Base-by-base conservation (phyloP, 2,329 filamentous ascomycete genomes). In the Pseudopithomyces chartarum region DNA sequence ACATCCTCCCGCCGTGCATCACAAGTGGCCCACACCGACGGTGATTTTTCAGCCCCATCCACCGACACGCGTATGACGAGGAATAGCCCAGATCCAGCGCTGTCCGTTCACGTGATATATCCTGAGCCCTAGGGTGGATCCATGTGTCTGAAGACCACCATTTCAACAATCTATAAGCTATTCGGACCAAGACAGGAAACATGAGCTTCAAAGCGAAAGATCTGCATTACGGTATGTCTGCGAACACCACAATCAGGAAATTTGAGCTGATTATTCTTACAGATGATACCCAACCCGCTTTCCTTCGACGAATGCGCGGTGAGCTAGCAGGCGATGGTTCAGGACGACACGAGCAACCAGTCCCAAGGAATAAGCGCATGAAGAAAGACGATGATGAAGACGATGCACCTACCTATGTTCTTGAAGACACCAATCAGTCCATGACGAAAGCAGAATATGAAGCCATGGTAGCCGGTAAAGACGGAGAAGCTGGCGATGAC, bases 321-420 rank as follows among this genome's bases (percentile, higher is more conserved):
- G 85, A 64, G 80, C 77, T 84, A 79, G 76, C 82, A 81, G 76
- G 75, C 26, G 85, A 75, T 48, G 74, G 79, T 40, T 73, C 75
- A 49, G 77, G 76, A 56, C 76, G 78, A 45, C 80, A 80, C 68
- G 80, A 80, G 59, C 72, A 73, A 4, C 75, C 73, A 10, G 65
- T 79, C 20, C 75, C 79, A 11, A 75, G 80, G 49, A 80, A 79
- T 45, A 80, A 76, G 64, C 66, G 71, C 22, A 54, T 84, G 67
- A 66, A 73, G 60, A 15, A 85, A 79, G 57, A 88, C 63, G 87
- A 92, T 58, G 89, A 92, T 58, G 89, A 89, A 12, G 90, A 94
- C 64, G 90, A 94, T 72, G 88, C 82, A 48, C 91, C 91, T 0
- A 82, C 91, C 0, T 86, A 91, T 50, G 85, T 95, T 3, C 85